Conservation (phyloP, 306 rosid species). For the Acacia crassicarpa region DNA sequence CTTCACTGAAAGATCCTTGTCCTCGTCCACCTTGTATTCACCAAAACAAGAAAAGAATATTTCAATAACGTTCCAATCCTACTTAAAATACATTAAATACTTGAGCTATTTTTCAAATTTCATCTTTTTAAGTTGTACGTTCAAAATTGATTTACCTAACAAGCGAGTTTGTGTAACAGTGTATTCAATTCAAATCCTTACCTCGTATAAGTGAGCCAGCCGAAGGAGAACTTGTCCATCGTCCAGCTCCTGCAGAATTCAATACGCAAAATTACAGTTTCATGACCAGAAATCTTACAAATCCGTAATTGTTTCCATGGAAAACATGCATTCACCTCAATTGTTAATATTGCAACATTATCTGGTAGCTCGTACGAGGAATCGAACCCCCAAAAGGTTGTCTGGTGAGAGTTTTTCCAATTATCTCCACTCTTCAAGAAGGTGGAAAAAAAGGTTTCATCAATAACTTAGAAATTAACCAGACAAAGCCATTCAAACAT, state of each 20-base stretch:
- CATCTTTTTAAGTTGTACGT: neutral
- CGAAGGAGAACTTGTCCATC: conserved; percentile 69
- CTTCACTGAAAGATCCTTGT: conserved; percentile 54
- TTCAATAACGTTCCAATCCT: neutral
- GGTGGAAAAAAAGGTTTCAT: neutral
- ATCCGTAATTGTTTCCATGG: neutral
- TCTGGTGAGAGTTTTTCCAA: conserved; percentile 59
- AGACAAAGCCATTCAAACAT: neutral
- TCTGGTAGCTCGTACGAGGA: conserved; percentile 67
- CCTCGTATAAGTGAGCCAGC: conserved; percentile 80
- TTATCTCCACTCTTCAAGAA: conserved; percentile 54
- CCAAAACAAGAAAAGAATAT: neutral
- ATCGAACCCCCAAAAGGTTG: conserved; percentile 59
- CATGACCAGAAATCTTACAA: neutral
- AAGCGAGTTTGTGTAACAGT: neutral
- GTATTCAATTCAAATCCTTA: conserved; percentile 14
- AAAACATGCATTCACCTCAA: conserved; percentile 51
- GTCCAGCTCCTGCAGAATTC: conserved; percentile 61
- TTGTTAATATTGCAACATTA: conserved; percentile 72
- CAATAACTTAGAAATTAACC: neutral
- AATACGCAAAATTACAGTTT: neutral
- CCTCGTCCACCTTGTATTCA: conserved; percentile 61
- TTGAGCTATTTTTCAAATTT: neutral
- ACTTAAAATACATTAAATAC: neutral
- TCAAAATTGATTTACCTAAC: neutral